Percentiles rank a stretch among this genome's conserved stretches.
phyloP scores from a whole-genome alignment of 495 filamentous ascomycete genomes.

The Penicillium waksmanii region DNA sequence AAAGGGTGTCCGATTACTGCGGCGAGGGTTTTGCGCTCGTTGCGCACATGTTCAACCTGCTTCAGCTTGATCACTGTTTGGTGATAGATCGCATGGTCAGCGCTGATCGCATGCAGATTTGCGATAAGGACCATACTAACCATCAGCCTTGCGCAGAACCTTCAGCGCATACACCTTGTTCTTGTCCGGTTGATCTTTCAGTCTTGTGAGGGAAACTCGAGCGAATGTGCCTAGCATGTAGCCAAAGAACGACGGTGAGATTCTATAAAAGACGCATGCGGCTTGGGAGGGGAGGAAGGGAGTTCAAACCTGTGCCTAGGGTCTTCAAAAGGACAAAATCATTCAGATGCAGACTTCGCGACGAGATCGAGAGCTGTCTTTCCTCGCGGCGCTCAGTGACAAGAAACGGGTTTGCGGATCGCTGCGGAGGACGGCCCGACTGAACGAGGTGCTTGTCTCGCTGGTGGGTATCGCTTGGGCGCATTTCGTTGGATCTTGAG shows the following conservation, averaged over 20 bases:
- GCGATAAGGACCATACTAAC: slow-evolving; percentile 37
- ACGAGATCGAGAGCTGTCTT: slow-evolving; percentile 61
- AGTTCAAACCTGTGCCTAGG: slow-evolving; percentile 75
- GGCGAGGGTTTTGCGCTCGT: slow-evolving; percentile 85
- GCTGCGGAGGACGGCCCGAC: slow-evolving; percentile 49
- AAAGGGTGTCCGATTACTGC: slow-evolving; percentile 92
- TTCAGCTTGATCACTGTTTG: slow-evolving; percentile 86
- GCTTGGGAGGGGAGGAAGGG: not conserved
- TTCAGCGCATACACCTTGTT: slow-evolving; percentile 90
- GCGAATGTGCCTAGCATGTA: slow-evolving; percentile 82
- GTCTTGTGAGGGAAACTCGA: slow-evolving; percentile 83
- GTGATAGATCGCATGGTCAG: slow-evolving; percentile 17
- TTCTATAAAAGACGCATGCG: slow-evolving; percentile 17
- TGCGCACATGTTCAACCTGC: slow-evolving; percentile 96
- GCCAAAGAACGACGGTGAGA: slow-evolving; percentile 36
- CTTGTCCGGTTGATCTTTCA: slow-evolving; percentile 61
- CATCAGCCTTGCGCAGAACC: slow-evolving; percentile 86
- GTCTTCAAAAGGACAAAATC: slow-evolving; percentile 90
- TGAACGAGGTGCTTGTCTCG: slow-evolving; percentile 54
- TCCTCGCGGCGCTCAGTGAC: slow-evolving; percentile 57
- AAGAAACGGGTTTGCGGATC: slow-evolving; percentile 54
- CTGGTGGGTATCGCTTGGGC: slow-evolving; percentile 44
- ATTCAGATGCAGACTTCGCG: slow-evolving; percentile 57
- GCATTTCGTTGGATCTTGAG: slow-evolving; percentile 37
- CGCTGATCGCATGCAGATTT: not conserved